Base-by-base conservation (phyloP, 1,284 basidiomycete genomes). In the Paramarasmius palmivorus region DNA sequence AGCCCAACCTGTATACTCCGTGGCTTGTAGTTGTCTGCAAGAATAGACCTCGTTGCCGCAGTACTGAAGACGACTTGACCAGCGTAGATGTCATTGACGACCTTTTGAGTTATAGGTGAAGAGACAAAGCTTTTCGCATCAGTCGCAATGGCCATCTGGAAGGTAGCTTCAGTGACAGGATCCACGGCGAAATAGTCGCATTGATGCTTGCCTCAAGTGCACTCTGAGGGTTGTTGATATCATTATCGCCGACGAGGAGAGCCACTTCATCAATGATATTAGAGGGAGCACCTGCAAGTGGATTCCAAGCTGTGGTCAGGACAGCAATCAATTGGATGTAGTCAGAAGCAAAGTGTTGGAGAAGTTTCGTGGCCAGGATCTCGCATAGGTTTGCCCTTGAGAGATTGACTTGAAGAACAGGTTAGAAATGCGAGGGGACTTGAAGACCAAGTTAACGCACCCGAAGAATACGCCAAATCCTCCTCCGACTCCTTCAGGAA, bases 21-120 rank as follows among this genome's bases (percentile, higher is more conserved):
- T 29, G 85, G 84, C 63, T 94, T 90, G 72, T 95, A 95, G 63
- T 92, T 91, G 68, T 95, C 93, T 25, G 88, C 84, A 9, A 95
- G 77, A 52, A 95, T 80, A 2, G 91, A 89, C 23, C 86, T 81
- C 50, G 77, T 80, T 1, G 86, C 83, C 2, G 82, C 73, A 46
- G 85, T 72, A 8, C 84, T 81, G 58, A 89, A 89, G 14, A 90
- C 76, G 35, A 92, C 81, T 12, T 79, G 76, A 14, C 89, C 93
- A 3, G 81, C 74, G 67, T 93, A 88, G 35, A 95, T 89, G 55
- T 93, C 88, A 61, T 88, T 87, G 44, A 95, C 81, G 25, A 95
- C 84, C 52, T 84, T 84, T 67, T 95, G 93, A 8, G 91, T 83
- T 14, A 95, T 78, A 0, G 92, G 83, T 4, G 88, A 84, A 1